Conservation (phyloP, 192 early-diverging fungal genomes). For the Jimgerdemannia flammicorona region DNA sequence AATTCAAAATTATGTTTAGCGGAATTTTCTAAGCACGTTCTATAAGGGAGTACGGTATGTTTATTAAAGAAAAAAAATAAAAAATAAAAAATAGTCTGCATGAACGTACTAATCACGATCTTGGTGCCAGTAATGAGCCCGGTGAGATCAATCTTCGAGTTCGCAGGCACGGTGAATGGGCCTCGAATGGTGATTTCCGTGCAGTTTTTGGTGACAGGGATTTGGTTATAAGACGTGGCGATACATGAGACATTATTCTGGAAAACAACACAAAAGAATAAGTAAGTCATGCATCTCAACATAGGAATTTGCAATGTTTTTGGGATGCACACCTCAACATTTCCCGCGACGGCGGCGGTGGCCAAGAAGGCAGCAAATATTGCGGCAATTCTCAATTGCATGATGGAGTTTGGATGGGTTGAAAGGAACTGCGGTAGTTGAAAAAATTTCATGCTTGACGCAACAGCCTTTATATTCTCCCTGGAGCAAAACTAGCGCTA, state of each 20-base stretch:
- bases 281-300: background rate
- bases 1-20: too few relatives aligned
- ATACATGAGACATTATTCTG: slow-evolving; percentile 16
- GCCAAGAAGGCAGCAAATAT: slow-evolving; percentile 18
- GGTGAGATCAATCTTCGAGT: slow-evolving; percentile 30
- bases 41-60: slow-evolving; percentile 6
- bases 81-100: background rate
- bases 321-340: slow-evolving; percentile 12
- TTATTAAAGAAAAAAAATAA: slow-evolving; percentile 2
- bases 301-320: background rate
- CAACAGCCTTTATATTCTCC: too few relatives aligned
- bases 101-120: slow-evolving; percentile 21
- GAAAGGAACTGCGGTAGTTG: too few relatives aligned
- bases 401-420: background rate
- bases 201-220: slow-evolving; percentile 19
- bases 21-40: background rate
- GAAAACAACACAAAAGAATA: background rate
- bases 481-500: too few relatives aligned
- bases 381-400: slow-evolving; percentile 15
- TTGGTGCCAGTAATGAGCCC: slow-evolving; percentile 33
- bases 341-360: slow-evolving; percentile 14
- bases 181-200: slow-evolving; percentile 21
- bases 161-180: slow-evolving; percentile 35
- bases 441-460: too few relatives aligned
- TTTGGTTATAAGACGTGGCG: slow-evolving; percentile 19